Conservation (phyloP, 2,329 filamentous ascomycete genomes). For the Coniochaeta pulveracea region DNA sequence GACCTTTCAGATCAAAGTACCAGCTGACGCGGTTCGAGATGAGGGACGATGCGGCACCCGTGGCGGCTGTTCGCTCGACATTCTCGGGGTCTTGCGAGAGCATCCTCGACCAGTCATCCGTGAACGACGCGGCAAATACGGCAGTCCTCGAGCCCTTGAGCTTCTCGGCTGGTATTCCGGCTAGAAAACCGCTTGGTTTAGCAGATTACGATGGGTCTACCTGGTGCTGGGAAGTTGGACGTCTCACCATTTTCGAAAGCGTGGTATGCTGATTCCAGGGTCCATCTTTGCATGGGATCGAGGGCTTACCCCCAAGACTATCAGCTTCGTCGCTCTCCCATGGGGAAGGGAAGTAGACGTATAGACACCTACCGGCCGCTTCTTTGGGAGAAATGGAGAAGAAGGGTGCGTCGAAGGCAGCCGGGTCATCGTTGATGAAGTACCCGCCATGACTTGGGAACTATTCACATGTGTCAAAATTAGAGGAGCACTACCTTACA, state of each 20-base stretch:
- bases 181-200: slow-evolving; percentile 10
- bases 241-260: slow-evolving; percentile 23
- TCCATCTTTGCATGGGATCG: slow-evolving; percentile 25
- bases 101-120: slow-evolving; percentile 23
- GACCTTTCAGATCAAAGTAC: slow-evolving; percentile 25
- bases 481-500: not conserved
- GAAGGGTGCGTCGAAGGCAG: slow-evolving; percentile 25
- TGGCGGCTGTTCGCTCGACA: slow-evolving; percentile 18
- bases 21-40: slow-evolving; percentile 28
- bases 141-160: slow-evolving; percentile 18
- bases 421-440: slow-evolving; percentile 22
- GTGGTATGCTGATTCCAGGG: slow-evolving; percentile 21
- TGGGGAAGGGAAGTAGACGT: not conserved
- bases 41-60: slow-evolving; percentile 19
- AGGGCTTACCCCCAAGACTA: slow-evolving; percentile 11
- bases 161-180: slow-evolving; percentile 19
- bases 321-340: not conserved
- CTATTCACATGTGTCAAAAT: slow-evolving; percentile 3
- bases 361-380: slow-evolving; percentile 9
- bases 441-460: slow-evolving; percentile 11
- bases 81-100: slow-evolving; percentile 21
- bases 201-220: slow-evolving; percentile 2
- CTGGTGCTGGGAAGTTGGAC: not conserved
- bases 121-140: slow-evolving; percentile 25
- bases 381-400: slow-evolving; percentile 24